Evolutionary conservation across 225 moss, liverwort and hornwort genomes (phyloP).

Genomic region (Bryoerythrophyllum caledonicum): DNA sequence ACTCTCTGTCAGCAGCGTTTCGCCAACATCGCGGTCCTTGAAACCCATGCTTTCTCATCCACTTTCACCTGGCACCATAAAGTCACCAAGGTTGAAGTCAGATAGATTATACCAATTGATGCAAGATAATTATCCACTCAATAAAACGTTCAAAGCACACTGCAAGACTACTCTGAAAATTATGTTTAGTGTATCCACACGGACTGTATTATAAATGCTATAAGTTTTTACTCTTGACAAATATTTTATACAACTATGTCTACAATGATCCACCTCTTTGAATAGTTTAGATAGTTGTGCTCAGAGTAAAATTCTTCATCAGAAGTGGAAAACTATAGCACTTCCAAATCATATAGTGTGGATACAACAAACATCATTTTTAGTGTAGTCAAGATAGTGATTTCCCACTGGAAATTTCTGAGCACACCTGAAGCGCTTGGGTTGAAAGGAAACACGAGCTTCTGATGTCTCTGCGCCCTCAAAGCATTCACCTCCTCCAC

Average conservation of each 20-base stretch:
- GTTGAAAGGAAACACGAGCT: conserved; percentile 24
- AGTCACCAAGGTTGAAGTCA: background rate
- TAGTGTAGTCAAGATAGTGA: background rate
- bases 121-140: background rate
- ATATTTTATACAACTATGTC: no score
- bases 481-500: conserved; percentile 47
- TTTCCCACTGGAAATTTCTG: background rate
- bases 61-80: conserved; percentile 31
- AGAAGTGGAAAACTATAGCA: no score
- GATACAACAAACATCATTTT: no score
- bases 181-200: no score
- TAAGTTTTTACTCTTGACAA: no score
- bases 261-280: no score
- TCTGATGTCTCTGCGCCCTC: conserved; percentile 41
- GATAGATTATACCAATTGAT: background rate
- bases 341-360: no score
- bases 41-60: conserved; percentile 15
- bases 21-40: conserved; percentile 7
- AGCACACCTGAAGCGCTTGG: conserved; percentile 38
- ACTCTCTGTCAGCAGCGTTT: background rate
- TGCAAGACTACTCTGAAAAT: no score
- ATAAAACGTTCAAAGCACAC: background rate
- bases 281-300: no score
- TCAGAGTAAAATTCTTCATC: no score
- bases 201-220: no score